Base-by-base conservation (phyloP, 306 rosid genomes). In the Prunus mongolica region DNA sequence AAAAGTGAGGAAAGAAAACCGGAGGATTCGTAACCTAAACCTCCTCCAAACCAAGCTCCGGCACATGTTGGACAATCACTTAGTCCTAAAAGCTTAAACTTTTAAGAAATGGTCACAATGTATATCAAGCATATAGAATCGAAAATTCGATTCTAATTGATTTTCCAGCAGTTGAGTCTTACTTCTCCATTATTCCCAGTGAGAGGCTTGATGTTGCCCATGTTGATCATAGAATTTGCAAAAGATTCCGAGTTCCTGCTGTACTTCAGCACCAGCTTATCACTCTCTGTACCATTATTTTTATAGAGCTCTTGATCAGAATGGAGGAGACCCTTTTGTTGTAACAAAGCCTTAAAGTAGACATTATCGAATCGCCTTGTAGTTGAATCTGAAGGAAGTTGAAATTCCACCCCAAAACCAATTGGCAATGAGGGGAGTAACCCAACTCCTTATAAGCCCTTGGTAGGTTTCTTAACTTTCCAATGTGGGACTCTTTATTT, bases 151-250 rank as follows among this genome's bases (percentile, higher is more conserved):
- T 25, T 32, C 58, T 46, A 52, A 51, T 58, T 81, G 12, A 34
- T 41, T 49, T 13, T 71, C 76, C 79, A 74, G 66, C 88, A 80
- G 69, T 56, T 24, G 22, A 32, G 22, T 22, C 88, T 70, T 0
- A 84, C 74, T 79, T 81, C 80, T 47, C 88, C 85, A 10, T 38
- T 47, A 0, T 71, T 45, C 12, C 81, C 85, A 0, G 78, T 77
- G 3, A 74, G 88, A 11, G 85, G 83, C 22, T 6, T 25, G 0
- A 84, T 76, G 28, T 78, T 73, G 56, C 85, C 85, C 88, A 84
- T 84, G 32, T 66, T 84, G 44, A 84, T 47, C 79, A 81, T 78
- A 1, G 88, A 84, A 0, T 25, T 20, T 8, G 76, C 62, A n/a
- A 84, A 84, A 0, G 19, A 30, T 8, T 3, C 2, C 0, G 61